These are phyloP conservation scores for Leccinum variicolor DNA, from an alignment of 768 basidiomycete genomes.

Conservation along the genomic window DNA sequence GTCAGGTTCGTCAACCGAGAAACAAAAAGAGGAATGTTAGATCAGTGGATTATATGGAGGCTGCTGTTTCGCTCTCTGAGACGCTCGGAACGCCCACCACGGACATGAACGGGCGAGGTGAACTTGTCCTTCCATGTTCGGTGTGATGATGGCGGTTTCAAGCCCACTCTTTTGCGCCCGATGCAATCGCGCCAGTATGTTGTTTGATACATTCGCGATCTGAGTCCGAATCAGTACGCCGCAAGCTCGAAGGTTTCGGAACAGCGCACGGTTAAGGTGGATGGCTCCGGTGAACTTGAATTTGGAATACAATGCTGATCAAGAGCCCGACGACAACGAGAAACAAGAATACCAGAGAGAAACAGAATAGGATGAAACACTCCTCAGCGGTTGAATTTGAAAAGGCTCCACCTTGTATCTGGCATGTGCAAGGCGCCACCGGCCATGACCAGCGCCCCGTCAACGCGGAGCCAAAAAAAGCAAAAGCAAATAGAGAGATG, in stretches of 20 bases:
- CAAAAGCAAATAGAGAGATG: neutral
- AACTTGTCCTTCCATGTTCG: neutral
- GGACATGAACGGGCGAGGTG: neutral
- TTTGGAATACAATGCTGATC: neutral
- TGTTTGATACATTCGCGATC: neutral
- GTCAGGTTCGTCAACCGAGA: neutral
- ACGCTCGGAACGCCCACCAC: neutral
- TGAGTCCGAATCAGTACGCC: neutral
- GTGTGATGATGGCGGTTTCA: neutral
- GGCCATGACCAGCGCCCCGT: neutral
- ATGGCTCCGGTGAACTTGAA: neutral
- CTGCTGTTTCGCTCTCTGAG: neutral
- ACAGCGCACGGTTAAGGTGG: neutral
- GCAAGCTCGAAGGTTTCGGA: neutral
- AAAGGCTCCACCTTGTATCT: slow-evolving; percentile 22
- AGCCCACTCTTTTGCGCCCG: neutral
- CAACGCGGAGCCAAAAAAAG: neutral
- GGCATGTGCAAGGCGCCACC: neutral
- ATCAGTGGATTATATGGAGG: neutral
- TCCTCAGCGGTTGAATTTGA: slow-evolving; percentile 15
- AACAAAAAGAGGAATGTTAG: neutral
- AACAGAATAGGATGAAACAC: neutral
- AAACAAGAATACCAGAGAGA: neutral
- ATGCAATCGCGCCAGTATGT: neutral
- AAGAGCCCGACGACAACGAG: neutral